Evolutionary conservation across 805 yeast species (phyloP).

Genomic region (Clavispora carvajalis): DNA sequence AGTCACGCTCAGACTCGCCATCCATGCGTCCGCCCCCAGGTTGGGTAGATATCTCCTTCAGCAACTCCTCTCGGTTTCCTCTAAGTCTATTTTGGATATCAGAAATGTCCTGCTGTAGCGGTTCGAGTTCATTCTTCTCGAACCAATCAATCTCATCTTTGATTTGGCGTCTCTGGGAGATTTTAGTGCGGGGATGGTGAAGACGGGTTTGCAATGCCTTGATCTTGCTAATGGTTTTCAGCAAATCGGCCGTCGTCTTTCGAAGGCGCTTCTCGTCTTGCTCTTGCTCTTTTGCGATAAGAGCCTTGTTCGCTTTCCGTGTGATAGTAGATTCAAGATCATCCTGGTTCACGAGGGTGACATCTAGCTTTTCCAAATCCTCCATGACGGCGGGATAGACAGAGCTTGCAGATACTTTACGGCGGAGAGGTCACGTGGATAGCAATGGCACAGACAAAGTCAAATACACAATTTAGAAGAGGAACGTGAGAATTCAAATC

Average conservation of each 20-base stretch:
- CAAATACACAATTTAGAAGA: no score
- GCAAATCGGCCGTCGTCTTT: conserved; percentile 50
- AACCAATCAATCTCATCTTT: conserved; percentile 51
- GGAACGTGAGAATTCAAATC: no score
- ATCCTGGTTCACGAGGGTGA: conserved; percentile 70
- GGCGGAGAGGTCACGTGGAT: background rate
- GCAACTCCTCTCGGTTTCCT: conserved; percentile 19
- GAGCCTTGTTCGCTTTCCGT: conserved; percentile 56
- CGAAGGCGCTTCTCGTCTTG: conserved; percentile 71
- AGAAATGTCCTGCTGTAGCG: conserved; percentile 52
- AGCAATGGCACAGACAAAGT: background rate
- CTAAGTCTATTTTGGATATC: conserved; percentile 44
- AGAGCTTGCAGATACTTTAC: background rate
- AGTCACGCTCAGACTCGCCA: conserved; percentile 79
- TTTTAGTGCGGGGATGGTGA: conserved; percentile 49
- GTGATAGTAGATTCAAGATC: conserved; percentile 74
- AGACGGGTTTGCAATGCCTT: conserved; percentile 44
- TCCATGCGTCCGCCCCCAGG: conserved; percentile 40
- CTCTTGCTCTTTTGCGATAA: conserved; percentile 60
- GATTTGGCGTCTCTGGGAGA: conserved; percentile 57
- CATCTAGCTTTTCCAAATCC: conserved; percentile 16
- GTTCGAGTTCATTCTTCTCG: conserved; percentile 45
- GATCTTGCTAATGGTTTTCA: conserved; percentile 40
- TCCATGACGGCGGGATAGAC: background rate
- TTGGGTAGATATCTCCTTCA: conserved; percentile 2